Evolutionary conservation across 2,329 filamentous ascomycete genomes (phyloP).

Genomic region (Chaetothyriales sp.): DNA sequence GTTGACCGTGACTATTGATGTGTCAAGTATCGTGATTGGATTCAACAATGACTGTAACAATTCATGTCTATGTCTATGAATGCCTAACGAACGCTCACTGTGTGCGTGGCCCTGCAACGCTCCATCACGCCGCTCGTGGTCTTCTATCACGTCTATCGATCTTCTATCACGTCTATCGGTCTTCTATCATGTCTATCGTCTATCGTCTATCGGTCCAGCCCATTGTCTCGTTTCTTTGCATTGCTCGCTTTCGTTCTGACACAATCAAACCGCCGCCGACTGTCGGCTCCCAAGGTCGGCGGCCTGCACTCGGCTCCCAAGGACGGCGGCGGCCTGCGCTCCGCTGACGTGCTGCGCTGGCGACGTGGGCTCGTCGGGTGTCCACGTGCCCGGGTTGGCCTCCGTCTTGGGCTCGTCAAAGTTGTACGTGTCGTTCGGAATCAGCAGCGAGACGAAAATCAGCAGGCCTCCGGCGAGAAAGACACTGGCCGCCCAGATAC

Average conservation of each 20-base stretch:
- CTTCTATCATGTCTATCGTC: not conserved
- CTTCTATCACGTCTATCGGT: not conserved
- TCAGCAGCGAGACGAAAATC: not conserved
- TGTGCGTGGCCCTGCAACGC: not conserved
- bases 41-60: not conserved
- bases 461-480: not conserved
- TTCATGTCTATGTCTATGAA: not conserved
- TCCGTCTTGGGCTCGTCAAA: not conserved
- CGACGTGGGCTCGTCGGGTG: not conserved
- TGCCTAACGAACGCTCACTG: not conserved
- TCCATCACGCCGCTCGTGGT: not conserved
- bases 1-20: not conserved
- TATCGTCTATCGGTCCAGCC: not conserved
- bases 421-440: not conserved
- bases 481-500: not conserved
- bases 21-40: not conserved
- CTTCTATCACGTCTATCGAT: not conserved
- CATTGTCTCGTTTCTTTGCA: too few species aligned
- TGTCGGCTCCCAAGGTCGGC: not conserved
- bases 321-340: too few species aligned
- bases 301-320: not conserved
- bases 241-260: not conserved
- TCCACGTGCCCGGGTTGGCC: not conserved
- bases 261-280: not conserved
- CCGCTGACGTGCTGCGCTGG: not conserved